A percentile compares a stretch with the other conserved stretches of the same genome.
These are phyloP conservation scores for Nadsonia starkeyi-henricii DNA, from an alignment of 1,139 yeast species.

Conservation along the genomic window DNA sequence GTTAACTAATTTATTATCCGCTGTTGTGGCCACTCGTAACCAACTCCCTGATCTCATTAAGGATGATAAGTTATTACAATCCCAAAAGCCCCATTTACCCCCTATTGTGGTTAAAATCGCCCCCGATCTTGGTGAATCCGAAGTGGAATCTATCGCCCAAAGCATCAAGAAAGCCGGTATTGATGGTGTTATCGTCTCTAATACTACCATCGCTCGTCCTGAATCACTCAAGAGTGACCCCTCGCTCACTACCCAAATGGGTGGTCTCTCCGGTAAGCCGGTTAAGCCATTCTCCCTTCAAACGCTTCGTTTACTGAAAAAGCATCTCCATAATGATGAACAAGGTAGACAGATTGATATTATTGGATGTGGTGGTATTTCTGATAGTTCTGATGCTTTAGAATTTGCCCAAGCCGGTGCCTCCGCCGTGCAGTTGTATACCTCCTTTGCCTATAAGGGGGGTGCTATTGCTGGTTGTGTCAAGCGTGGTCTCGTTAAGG, in stretches of 20 bases:
- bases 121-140: constrained; percentile 77
- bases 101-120: constrained; percentile 87
- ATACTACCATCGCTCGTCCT: constrained; percentile 82
- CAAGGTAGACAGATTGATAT: constrained; percentile 37
- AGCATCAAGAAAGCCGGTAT: constrained; percentile 66
- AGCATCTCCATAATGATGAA: constrained; percentile 45
- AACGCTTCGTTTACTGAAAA: constrained; percentile 57
- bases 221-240: constrained; percentile 36
- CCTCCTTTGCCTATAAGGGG: constrained; percentile 86
- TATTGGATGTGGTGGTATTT: constrained; percentile 91
- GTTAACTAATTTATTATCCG: constrained; percentile 47
- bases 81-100: constrained; percentile 16
- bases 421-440: constrained; percentile 67
- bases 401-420: constrained; percentile 95
- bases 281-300: constrained; percentile 63
- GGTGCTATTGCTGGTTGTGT: constrained; percentile 75
- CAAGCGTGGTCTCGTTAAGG: constrained; percentile 57
- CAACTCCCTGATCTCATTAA: constrained; percentile 12
- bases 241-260: constrained; percentile 39
- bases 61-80: background rate
- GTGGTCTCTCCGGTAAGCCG: constrained; percentile 92
- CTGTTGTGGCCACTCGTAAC: constrained; percentile 29
- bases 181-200: constrained; percentile 86
- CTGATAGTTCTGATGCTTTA: constrained; percentile 70
- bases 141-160: constrained; percentile 68